Evolutionary conservation across 139 green algal genomes (phyloP), one percentile per base, ranked within the genome.

Genomic region (Eudorina sp.): DNA sequence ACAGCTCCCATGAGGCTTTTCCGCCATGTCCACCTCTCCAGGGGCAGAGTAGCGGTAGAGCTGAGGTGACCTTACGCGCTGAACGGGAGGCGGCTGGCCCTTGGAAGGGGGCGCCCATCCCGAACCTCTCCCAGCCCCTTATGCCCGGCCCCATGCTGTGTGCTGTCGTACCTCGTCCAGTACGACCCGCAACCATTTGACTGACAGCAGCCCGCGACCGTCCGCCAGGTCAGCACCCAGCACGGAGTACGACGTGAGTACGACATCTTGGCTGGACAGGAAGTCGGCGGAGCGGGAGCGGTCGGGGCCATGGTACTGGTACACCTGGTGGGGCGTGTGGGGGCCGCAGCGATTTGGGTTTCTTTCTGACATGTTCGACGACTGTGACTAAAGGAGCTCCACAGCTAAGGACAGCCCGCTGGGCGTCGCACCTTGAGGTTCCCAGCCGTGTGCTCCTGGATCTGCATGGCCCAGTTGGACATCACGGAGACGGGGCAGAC

Each of bases 401-500:
- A n/a, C n/a, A n/a, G n/a, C n/a, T n/a, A n/a, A n/a, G n/a, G n/a
- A n/a, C n/a, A n/a, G n/a, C n/a, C n/a, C n/a, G n/a, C n/a, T n/a
- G n/a, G n/a, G n/a, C n/a, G n/a, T 2, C 83, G 29, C 53, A 87
- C 90, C 81, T 90, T 77, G 45, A 96, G 84, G 23, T 72, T 84
- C 41, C 92, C 92, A 11, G 64, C 74, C 3, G 88, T 91, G 84
- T 97, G 95, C 88, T 97, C 94, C 55, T 92, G 81, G 9, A 97
- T 36, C 88, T 97, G 94, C n/a, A 19, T 86, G 70, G 88, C 60
- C 94, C 94, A 97, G 88, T 95, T 95, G 74, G 83, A 90, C 76
- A 97, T 19, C 25, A 97, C 94, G 1, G 81, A 92, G 48, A 97
- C 84, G 0, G 94, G 94, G 90, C 94, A 97, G 58, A 96, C 91